Evolutionary conservation across 2,329 filamentous ascomycete genomes (phyloP).

Genomic region (Escovopsis sp.): DNA sequence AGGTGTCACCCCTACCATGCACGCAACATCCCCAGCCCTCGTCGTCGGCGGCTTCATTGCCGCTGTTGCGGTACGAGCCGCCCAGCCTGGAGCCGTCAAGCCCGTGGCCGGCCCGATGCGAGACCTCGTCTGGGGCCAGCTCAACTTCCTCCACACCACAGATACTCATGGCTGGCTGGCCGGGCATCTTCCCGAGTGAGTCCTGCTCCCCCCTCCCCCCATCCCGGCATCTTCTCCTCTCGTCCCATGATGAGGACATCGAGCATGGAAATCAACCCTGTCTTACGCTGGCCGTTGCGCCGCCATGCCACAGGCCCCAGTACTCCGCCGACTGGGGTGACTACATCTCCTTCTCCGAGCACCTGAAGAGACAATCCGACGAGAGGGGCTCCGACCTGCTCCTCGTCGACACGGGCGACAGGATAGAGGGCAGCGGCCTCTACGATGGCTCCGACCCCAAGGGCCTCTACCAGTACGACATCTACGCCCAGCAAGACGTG

Average conservation of each 20-base stretch:
- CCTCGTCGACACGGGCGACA: slow-evolving; percentile 90
- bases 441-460: slow-evolving; percentile 84
- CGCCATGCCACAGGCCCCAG: slow-evolving; percentile 50
- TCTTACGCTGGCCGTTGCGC: no score
- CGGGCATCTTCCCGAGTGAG: slow-evolving; percentile 80
- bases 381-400: slow-evolving; percentile 66
- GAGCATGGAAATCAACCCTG: no score
- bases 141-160: slow-evolving; percentile 95
- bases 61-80: slow-evolving; percentile 25
- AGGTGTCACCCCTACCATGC: slow-evolving; percentile 12
- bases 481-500: slow-evolving; percentile 67
- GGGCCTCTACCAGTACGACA: slow-evolving; percentile 76
- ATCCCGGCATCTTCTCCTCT: background rate
- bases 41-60: slow-evolving; percentile 17
- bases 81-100: slow-evolving; percentile 66
- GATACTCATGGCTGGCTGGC: slow-evolving; percentile 93
- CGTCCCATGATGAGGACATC: no score
- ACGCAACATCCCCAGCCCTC: slow-evolving; percentile 6
- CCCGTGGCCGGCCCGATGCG: slow-evolving; percentile 71
- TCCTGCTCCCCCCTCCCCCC: background rate
- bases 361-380: slow-evolving; percentile 67
- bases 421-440: slow-evolving; percentile 85
- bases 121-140: slow-evolving; percentile 75
- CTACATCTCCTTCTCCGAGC: slow-evolving; percentile 81
- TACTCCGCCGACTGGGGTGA: slow-evolving; percentile 97